Base-by-base conservation (phyloP, 1,139 yeast species). In the Candida pseudoviswanathii region DNA sequence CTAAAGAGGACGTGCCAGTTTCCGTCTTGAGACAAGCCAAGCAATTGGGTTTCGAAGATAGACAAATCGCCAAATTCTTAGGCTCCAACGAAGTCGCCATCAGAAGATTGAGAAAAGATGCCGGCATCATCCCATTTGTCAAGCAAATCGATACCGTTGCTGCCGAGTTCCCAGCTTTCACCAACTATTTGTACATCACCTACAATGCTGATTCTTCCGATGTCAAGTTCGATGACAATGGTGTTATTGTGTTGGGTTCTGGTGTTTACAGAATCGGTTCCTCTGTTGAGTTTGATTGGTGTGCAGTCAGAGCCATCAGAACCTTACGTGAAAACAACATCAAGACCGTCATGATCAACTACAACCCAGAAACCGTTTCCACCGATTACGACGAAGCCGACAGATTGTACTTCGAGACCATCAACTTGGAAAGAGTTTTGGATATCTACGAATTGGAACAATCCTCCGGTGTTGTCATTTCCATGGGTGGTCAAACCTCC, bases 241-340 rank as follows among this genome's bases (percentile, higher is more conserved):
- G 99, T 63, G 86, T 95, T 55, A 78, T 94, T 83, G 99, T 94
- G 41, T 79, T 94, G 59, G 99, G 99, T 49, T 92, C 98, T 9
- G 99, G 99, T 75, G 99, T 94, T 48, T 94, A 94, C 81, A 84
- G 99, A 73, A 94, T 94, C 67, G 99, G 99, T 52, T 92, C 98
- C 3, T 92, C 98, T 26, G 99, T 94, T 53, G 99, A 94, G 74
- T 94, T 94, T 62, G 99, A 94, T 73, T 94, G 99, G 99, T 94
- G 99, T 80, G 99, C 98, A 46, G 99, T 94, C 54, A 84, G 96
- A 54, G 88, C 99, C 51, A 97, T 96, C 50, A 86, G 98, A 67
- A 91, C 98, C 43, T 82, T 94, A 63, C 85, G 99, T 71, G 86
- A 84, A 51, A 79, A 86, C 51, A 96, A 96, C 55, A 85, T 84